Conservation (phyloP, 1,284 basidiomycete species). For the Erythrobasidium hasegawianum region DNA sequence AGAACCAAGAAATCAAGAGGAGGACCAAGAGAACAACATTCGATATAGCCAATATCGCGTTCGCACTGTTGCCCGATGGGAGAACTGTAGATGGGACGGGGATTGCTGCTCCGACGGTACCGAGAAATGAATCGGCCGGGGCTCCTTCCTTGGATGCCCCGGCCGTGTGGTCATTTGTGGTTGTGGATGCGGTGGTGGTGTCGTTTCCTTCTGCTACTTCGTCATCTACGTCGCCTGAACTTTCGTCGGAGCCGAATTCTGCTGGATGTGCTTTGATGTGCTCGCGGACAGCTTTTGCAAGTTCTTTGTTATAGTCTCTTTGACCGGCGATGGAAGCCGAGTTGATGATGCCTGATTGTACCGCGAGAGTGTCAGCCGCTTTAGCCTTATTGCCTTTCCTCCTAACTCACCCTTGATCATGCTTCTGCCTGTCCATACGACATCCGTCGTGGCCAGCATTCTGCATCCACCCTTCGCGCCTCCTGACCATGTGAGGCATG, state of each 20-base stretch:
- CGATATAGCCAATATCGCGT: slow-evolving; percentile 25
- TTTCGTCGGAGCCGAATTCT: slow-evolving; percentile 27
- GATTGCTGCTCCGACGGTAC: neutral
- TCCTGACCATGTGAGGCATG: slow-evolving; percentile 91
- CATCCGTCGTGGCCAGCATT: slow-evolving; percentile 83
- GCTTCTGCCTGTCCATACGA: slow-evolving; percentile 93
- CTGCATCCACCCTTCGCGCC: slow-evolving; percentile 60
- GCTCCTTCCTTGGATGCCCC: slow-evolving; percentile 9
- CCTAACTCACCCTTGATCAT: slow-evolving; percentile 68
- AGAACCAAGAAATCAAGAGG: slow-evolving; percentile 13
- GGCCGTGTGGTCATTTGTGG: neutral
- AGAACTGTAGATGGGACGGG: slow-evolving; percentile 4
- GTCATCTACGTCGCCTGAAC: slow-evolving; percentile 27
- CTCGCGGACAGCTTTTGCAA: slow-evolving; percentile 29
- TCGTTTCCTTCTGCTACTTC: slow-evolving; percentile 10
- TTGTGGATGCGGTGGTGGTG: neutral
- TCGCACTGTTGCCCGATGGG: slow-evolving; percentile 12
- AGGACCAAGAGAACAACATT: slow-evolving; percentile 29
- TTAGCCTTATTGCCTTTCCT: neutral
- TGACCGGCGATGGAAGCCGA: slow-evolving; percentile 34
- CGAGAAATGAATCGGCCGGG: slow-evolving; percentile 18
- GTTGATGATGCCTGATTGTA: slow-evolving; percentile 14
- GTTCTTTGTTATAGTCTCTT: slow-evolving; percentile 31
- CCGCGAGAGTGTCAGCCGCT: neutral
- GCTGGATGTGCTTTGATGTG: slow-evolving; percentile 29